phyloP scores from a whole-genome alignment of 371 early-diverging fungal species.

The Mucor velutinosus region DNA sequence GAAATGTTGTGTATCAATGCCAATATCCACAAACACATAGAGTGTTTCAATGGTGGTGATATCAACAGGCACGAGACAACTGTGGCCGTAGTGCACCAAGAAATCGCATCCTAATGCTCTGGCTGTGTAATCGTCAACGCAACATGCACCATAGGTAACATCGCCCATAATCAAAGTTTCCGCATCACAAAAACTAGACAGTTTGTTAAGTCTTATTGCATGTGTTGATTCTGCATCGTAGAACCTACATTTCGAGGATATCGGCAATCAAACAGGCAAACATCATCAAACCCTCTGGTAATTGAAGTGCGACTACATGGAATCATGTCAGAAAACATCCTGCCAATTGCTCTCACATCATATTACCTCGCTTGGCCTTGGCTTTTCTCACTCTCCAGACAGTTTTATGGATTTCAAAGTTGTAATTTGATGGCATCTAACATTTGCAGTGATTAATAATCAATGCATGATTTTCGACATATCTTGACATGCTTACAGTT shows the following conservation, averaged over 20 bases:
- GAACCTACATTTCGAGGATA: constrained; percentile 77
- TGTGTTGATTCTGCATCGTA: background rate
- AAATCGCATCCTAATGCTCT: constrained; percentile 95
- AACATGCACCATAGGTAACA: constrained; percentile 99
- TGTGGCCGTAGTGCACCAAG: constrained; percentile 99
- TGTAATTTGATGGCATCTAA: constrained; percentile 95
- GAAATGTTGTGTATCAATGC: constrained; percentile 94
- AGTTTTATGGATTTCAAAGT: constrained; percentile 99
- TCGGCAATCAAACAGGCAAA: constrained; percentile 94
- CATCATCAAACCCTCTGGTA: constrained; percentile 99
- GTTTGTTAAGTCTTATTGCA: background rate
- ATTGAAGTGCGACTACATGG: constrained; percentile 90
- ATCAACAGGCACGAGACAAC: constrained; percentile 96
- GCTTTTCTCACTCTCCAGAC: constrained; percentile 89
- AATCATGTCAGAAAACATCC: background rate
- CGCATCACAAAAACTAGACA: constrained; percentile 74
- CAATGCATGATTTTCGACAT: background rate
- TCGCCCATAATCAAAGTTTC: constrained; percentile 98
- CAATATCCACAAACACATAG: constrained; percentile 99
- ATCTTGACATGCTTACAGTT: constrained; percentile 43
- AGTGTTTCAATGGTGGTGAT: constrained; percentile 94
- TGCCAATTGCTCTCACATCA: background rate
- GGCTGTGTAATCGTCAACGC: constrained; percentile 98
- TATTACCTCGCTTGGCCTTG: constrained; percentile 73
- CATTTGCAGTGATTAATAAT: background rate